phyloP scores from a whole-genome alignment of 345 rosid genomes.

The Erucastrum elatum region DNA sequence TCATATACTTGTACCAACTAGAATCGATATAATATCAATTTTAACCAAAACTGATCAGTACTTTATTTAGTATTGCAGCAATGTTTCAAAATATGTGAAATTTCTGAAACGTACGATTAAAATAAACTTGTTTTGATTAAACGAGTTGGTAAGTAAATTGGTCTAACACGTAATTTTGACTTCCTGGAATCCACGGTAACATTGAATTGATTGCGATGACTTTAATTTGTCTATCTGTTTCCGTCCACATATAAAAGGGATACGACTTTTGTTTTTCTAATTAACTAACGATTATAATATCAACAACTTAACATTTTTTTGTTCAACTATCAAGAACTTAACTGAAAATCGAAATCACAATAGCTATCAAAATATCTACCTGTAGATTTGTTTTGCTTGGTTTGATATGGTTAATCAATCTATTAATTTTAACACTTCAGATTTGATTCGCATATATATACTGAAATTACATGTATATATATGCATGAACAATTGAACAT shows the following conservation, averaged over 20 bases:
- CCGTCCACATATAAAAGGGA: background rate
- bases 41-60: background rate
- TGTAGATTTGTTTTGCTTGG: background rate
- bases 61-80: background rate
- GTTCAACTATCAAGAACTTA: background rate
- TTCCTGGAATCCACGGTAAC: background rate
- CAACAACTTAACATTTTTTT: background rate
- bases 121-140: background rate
- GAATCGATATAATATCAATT: background rate
- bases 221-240: background rate
- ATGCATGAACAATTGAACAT: constrained; percentile 20
- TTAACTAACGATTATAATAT: background rate
- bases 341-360: background rate
- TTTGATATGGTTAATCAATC: background rate
- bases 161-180: background rate
- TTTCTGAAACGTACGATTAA: background rate
- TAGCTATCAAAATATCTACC: constrained; percentile 13
- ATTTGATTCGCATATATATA: background rate
- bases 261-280: constrained; percentile 26
- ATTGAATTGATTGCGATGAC: background rate
- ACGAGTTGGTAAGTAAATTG: background rate
- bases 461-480: background rate
- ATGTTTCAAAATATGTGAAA: background rate
- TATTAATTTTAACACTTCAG: background rate
- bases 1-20: background rate